Evolutionary conservation across 352 stramenopile species (phyloP).

Genomic region (Peronospora belbahrii): DNA sequence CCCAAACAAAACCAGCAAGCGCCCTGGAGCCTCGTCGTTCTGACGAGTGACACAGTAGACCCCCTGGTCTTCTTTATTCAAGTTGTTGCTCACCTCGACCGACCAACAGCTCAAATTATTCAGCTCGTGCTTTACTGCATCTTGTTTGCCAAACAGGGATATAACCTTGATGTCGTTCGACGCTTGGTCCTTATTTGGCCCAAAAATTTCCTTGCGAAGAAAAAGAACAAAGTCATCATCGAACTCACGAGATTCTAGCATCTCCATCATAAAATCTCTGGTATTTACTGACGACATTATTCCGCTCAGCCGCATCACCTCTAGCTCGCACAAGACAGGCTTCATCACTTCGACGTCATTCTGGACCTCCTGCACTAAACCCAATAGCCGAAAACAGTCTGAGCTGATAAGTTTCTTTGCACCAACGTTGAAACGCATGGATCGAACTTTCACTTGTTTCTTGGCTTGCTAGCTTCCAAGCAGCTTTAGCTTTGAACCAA

Average conservation of each 20-base stretch:
- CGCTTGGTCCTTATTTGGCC: constrained; percentile 1
- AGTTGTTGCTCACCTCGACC: constrained; percentile 27
- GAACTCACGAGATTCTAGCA: constrained; percentile 46
- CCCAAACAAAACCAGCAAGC: constrained; percentile 42
- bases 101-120: constrained; percentile 34
- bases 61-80: constrained; percentile 38
- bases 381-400: constrained; percentile 51
- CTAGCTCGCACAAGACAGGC: constrained; percentile 51
- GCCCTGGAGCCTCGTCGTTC: neutral
- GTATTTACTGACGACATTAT: too few species aligned
- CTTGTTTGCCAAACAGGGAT: constrained; percentile 56
- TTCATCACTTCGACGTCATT: constrained; percentile 68
- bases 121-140: constrained; percentile 38
- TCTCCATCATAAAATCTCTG: constrained; percentile 44
- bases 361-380: constrained; percentile 40
- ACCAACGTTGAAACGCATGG: constrained; percentile 15
- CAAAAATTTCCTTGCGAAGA: constrained; percentile 47
- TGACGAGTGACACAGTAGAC: constrained; percentile 40
- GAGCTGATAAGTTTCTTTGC: constrained; percentile 18
- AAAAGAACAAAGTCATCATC: constrained; percentile 59
- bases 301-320: constrained; percentile 62
- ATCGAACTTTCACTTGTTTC: too few species aligned
- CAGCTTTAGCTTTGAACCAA: too few species aligned
- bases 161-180: constrained; percentile 27
- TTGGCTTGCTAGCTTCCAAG: too few species aligned